Base-by-base conservation (phyloP, 257 asterid species). In the Solanum tacnaense region DNA sequence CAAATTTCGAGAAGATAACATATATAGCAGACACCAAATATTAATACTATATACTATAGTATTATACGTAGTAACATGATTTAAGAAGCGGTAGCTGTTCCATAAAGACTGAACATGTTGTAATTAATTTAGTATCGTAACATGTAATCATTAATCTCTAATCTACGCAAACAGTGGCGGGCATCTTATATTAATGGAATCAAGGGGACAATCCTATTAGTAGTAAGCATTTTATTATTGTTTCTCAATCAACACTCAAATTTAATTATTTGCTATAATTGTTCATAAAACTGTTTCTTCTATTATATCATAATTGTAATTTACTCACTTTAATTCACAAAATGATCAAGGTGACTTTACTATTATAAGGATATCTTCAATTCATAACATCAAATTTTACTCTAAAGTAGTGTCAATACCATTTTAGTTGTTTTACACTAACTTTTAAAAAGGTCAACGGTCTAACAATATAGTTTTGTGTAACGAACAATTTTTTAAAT, bases 121-220 rank as follows among this genome's bases (percentile, higher is more conserved):
- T 44, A 44, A 79, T 41, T 44, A 44, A 79, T 79, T 58, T 13
- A 7, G 84, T 44, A 44, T 44, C 23, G 36, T 78, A 79, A 27
- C 85, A 79, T 44, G 18, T 27, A 79, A 79, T 79, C 65, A 79
- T 60, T 71, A 27, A 89, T 87, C 31, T 83, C 87, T 90, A 83
- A 89, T 85, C 60, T 76, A 52, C 41, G 71, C 6, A 16, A 89
- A 90, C 38, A 15, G 23, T 79, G 85, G 25, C 85, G 27, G 39
- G 88, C 92, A 86, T 86, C 84, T 73, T 86, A 34, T n/a, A 13
- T 89, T 84, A 90, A 86, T 58, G 91, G 94, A 89, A 91, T 91
- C 90, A 90, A 90, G 94, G 92, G 92, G 86, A 89, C 94, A 92
- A 71, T 79, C 89, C 88, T 76, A 89, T 85, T 91, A 89, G 36